These are phyloP conservation scores for Geranomyces michiganensis DNA, from an alignment of 192 early-diverging fungal species.

Conservation along the genomic window DNA sequence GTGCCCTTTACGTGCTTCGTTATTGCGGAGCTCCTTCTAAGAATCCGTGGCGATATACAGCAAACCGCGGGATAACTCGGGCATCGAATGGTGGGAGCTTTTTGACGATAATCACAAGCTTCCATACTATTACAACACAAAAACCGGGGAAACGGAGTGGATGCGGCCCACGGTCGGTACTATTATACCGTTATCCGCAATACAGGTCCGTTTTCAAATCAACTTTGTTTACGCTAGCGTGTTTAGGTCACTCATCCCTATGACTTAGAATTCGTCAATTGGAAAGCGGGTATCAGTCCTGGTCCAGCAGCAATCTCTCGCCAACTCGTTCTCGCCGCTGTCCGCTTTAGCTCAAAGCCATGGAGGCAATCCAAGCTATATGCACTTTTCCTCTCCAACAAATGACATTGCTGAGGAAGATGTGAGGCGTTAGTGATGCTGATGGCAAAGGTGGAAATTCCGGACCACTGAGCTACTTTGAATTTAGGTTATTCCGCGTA, in stretches of 20 bases:
- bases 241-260: too few relatives aligned
- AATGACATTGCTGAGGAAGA: neutral
- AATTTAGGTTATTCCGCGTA: neutral
- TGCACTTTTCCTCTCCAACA: slow-evolving; percentile 5
- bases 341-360: neutral
- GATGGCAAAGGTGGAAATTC: too few relatives aligned
- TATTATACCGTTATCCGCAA: slow-evolving; percentile 64
- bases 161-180: slow-evolving; percentile 68
- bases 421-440: neutral
- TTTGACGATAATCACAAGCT: slow-evolving; percentile 81
- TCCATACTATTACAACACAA: slow-evolving; percentile 93
- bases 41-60: slow-evolving; percentile 39
- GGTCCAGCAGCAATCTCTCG: slow-evolving; percentile 34
- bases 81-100: slow-evolving; percentile 98
- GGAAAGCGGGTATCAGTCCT: slow-evolving; percentile 77
- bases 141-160: slow-evolving; percentile 89
- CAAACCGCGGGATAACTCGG: slow-evolving; percentile 64
- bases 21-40: slow-evolving; percentile 1
- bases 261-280: slow-evolving; percentile 65
- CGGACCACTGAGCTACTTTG: neutral
- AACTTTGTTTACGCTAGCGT: too few relatives aligned
- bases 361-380: neutral
- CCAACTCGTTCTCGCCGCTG: slow-evolving; percentile 13
- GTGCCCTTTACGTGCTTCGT: too few relatives aligned
- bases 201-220: neutral